Percentiles rank a stretch among this genome's conserved stretches.
phyloP scores from a whole-genome alignment of 805 yeast genomes.

The Nakazawaea wickerhamii region DNA sequence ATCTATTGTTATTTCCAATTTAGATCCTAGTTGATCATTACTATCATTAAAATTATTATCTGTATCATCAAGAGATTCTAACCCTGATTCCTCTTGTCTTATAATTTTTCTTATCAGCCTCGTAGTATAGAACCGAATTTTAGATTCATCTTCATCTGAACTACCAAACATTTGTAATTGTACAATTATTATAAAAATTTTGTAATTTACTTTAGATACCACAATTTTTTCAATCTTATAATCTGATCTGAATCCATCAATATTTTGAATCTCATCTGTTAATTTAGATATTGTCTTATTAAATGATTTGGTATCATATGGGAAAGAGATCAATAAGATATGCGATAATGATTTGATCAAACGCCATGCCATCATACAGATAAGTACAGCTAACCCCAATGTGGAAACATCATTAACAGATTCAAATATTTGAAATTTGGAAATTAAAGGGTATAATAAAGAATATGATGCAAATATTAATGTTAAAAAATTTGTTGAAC shows the following conservation, averaged over 20 bases:
- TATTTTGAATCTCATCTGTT: constrained; percentile 27
- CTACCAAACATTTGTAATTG: constrained; percentile 61
- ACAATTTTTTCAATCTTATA: constrained; percentile 45
- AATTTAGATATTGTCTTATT: constrained; percentile 27
- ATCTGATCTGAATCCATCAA: constrained; percentile 47
- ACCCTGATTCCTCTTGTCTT: constrained; percentile 14
- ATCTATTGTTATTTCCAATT: constrained; percentile 39
- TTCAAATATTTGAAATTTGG: constrained; percentile 19
- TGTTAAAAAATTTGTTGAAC: constrained; percentile 35
- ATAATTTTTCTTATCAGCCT: constrained; percentile 35
- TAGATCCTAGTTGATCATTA: constrained; percentile 24
- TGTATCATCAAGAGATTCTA: constrained; percentile 8
- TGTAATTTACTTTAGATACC: constrained; percentile 59
- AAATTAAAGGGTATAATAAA: constrained; percentile 33
- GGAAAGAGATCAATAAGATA: constrained; percentile 48
- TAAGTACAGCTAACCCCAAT: constrained; percentile 36
- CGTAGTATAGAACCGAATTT: constrained; percentile 44
- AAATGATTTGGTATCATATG: constrained; percentile 36
- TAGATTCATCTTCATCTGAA: constrained; percentile 62
- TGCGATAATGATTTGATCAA: constrained; percentile 48
- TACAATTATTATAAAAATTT: constrained; percentile 51
- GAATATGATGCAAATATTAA: constrained; percentile 36
- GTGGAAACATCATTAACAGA: constrained; percentile 39
- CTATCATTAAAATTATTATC: constrained; percentile 23
- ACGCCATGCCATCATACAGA: constrained; percentile 45